Percentiles rank a stretch among this genome's conserved stretches.
Conservation (phyloP, 1,139 yeast genomes). For the Pichia sp. region DNA sequence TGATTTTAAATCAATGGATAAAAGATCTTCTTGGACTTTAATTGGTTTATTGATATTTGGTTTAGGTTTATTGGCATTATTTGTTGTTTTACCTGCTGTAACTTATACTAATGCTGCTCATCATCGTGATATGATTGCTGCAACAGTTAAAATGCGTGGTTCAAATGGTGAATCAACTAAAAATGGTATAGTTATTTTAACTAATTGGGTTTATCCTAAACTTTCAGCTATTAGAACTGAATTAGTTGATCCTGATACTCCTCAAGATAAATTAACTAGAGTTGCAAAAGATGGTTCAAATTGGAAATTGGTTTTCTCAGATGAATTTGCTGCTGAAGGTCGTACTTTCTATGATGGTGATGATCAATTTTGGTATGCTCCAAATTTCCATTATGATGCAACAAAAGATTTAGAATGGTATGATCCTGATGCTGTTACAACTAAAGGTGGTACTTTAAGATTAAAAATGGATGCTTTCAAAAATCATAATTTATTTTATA, state of each 20-base stretch:
- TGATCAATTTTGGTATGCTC: conserved; percentile 56
- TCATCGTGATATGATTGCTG: not conserved
- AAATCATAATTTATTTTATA: conserved; percentile 48
- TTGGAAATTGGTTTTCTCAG: conserved; percentile 50
- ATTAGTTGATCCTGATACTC: conserved; percentile 53
- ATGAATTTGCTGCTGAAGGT: conserved; percentile 55
- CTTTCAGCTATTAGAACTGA: conserved; percentile 43
- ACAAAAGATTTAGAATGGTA: conserved; percentile 61
- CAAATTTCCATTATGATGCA: conserved; percentile 51
- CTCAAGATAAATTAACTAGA: conserved; percentile 34
- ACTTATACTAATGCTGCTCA: conserved; percentile 62
- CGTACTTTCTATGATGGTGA: conserved; percentile 57
- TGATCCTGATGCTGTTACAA: conserved; percentile 54
- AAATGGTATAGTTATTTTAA: conserved; percentile 30
- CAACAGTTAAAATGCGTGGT: not conserved
- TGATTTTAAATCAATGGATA: conserved; percentile 56
- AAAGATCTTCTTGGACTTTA: conserved; percentile 50
- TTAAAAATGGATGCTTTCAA: conserved; percentile 50
- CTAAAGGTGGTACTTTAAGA: conserved; percentile 42
- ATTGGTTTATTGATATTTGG: conserved; percentile 50
- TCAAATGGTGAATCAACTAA: conserved; percentile 2
- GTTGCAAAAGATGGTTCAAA: conserved; percentile 37
- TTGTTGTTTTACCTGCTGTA: conserved; percentile 65
- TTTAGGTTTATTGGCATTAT: conserved; percentile 55
- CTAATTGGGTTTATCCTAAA: conserved; percentile 44